Percentiles rank a stretch among this genome's conserved stretches.
Evolutionary conservation across 1,284 basidiomycete species (phyloP).

Genomic region (Tranzscheliella williamsii): DNA sequence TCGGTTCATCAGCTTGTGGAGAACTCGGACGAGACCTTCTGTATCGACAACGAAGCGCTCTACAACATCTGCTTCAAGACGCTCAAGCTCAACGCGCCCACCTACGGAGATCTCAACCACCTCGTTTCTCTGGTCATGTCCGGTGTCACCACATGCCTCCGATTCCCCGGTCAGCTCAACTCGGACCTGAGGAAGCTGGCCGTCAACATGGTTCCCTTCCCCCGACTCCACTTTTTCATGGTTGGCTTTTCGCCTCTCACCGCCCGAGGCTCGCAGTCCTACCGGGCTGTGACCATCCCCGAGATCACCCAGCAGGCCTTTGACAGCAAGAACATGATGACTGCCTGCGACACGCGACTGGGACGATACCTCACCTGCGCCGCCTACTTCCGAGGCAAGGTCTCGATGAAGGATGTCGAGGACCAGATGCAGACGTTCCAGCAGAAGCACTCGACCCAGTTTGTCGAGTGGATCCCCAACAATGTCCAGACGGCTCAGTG

Average conservation of each 20-base stretch:
- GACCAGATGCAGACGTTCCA: slow-evolving; percentile 59
- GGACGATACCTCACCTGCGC: slow-evolving; percentile 63
- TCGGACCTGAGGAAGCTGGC: slow-evolving; percentile 90
- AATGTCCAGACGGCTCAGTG: slow-evolving; percentile 60
- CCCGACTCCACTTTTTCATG: slow-evolving; percentile 62
- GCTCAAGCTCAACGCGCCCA: slow-evolving; percentile 69
- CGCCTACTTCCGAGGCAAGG: slow-evolving; percentile 59
- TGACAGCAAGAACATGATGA: slow-evolving; percentile 63
- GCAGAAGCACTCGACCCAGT: slow-evolving; percentile 55
- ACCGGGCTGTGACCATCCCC: slow-evolving; percentile 62
- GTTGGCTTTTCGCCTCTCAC: slow-evolving; percentile 61
- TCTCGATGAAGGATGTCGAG: slow-evolving; percentile 63
- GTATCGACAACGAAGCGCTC: slow-evolving; percentile 92
- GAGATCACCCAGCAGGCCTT: slow-evolving; percentile 56
- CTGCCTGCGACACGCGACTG: slow-evolving; percentile 76
- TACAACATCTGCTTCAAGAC: slow-evolving; percentile 81
- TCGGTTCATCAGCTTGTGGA: slow-evolving; percentile 90
- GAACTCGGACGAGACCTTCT: slow-evolving; percentile 82
- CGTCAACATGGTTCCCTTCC: slow-evolving; percentile 73
- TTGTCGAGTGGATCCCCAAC: slow-evolving; percentile 62
- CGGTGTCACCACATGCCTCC: slow-evolving; percentile 82
- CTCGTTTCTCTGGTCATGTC: slow-evolving; percentile 83
- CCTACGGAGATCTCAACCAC: slow-evolving; percentile 63
- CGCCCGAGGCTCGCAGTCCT: slow-evolving; percentile 64
- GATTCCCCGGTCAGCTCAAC: slow-evolving; percentile 92